Conservation (phyloP, 2,329 filamentous ascomycete species). For the Neofusicoccum sp. region DNA sequence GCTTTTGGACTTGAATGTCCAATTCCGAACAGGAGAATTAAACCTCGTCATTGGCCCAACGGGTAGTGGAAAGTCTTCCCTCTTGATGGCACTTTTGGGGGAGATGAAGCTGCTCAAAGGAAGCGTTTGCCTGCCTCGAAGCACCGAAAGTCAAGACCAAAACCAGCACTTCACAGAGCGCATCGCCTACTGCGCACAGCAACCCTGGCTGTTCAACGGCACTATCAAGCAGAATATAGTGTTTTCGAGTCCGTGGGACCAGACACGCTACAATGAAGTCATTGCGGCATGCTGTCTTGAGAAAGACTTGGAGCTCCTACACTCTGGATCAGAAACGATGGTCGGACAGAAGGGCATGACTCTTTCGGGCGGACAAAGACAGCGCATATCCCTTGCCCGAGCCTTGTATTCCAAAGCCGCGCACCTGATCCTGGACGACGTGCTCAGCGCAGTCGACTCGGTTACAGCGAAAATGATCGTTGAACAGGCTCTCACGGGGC, state of each 20-base stretch:
- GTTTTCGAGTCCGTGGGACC: constrained; percentile 79
- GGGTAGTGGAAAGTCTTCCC: constrained; percentile 91
- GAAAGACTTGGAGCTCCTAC: constrained; percentile 87
- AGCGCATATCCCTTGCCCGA: constrained; percentile 91
- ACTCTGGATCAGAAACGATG: constrained; percentile 87
- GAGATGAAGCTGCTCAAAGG: constrained; percentile 91
- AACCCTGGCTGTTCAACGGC: constrained; percentile 95
- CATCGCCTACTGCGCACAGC: constrained; percentile 93
- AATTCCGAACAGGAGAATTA: constrained; percentile 81
- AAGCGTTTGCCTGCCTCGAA: constrained; percentile 81
- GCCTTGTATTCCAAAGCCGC: constrained; percentile 95
- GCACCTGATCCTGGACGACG: constrained; percentile 91
- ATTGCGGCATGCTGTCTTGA: constrained; percentile 89
- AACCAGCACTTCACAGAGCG: constrained; percentile 83
- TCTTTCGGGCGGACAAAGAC: constrained; percentile 94
- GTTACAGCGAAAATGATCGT: constrained; percentile 99
- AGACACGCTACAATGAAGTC: constrained; percentile 82
- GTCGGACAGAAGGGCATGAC: constrained; percentile 98
- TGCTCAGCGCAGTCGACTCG: constrained; percentile 93
- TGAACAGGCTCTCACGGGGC: constrained; percentile 85
- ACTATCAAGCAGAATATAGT: constrained; percentile 96
- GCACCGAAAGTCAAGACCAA: constrained; percentile 82
- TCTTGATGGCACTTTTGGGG: constrained; percentile 92
- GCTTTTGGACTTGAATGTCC: constrained; percentile 79
- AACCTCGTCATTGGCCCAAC: constrained; percentile 94